A percentile compares a stretch with the other conserved stretches of the same genome.
Evolutionary conservation across 2,329 filamentous ascomycete genomes (phyloP).

Genomic region (Aspergillus phoenicis): DNA sequence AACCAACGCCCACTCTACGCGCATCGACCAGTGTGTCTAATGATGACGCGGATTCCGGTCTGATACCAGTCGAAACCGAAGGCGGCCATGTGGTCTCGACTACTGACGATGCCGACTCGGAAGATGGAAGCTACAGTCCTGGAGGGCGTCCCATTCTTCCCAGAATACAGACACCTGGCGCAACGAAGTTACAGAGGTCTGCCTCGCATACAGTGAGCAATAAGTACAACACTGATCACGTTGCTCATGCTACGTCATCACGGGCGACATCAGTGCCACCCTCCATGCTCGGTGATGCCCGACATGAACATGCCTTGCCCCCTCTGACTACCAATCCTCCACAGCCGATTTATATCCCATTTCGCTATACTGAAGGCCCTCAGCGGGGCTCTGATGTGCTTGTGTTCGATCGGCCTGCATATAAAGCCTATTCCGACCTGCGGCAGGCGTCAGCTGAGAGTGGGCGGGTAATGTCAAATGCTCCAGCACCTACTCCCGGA

Average conservation of each 20-base stretch:
- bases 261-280: constrained; percentile 32
- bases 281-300: constrained; percentile 23
- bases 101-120: constrained; percentile 20
- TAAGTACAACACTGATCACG: constrained; percentile 9
- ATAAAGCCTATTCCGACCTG: constrained; percentile 51
- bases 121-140: constrained; percentile 52
- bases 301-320: constrained; percentile 26
- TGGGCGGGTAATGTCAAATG: constrained; percentile 46
- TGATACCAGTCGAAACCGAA: constrained; percentile 39
- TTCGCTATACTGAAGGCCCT: constrained; percentile 47
- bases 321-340: constrained; percentile 43
- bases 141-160: constrained; percentile 55
- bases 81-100: constrained; percentile 13
- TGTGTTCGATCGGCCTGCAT: constrained; percentile 44
- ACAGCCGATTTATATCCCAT: constrained; percentile 48
- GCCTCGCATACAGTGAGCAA: constrained; percentile 27
- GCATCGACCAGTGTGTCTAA: constrained; percentile 12
- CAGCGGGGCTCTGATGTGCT: constrained; percentile 46
- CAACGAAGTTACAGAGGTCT: constrained; percentile 28
- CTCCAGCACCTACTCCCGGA: constrained; percentile 22
- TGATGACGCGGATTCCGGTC: constrained; percentile 31
- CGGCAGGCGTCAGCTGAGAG: constrained; percentile 49
- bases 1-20: constrained; percentile 14
- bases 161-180: constrained; percentile 25
- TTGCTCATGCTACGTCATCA: constrained; percentile 12